Conservation (phyloP, 306 rosid species). For the Vigna unguiculata region DNA sequence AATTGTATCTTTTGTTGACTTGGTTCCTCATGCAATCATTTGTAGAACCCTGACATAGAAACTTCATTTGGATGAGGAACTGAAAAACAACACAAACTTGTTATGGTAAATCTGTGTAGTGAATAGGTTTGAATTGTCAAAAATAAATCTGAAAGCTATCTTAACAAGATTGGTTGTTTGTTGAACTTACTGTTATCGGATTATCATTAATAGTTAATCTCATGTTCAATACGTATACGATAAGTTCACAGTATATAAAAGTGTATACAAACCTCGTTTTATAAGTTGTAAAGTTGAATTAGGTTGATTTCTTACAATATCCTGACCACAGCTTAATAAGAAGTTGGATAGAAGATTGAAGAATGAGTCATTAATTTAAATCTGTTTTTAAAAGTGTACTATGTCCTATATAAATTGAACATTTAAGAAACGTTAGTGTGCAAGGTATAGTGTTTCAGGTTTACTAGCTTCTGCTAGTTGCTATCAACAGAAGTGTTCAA, state of each 20-base stretch:
- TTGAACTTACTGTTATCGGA: no score
- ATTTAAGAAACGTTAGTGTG: neutral
- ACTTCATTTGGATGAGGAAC: neutral
- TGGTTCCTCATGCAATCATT: neutral
- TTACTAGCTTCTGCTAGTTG: constrained; percentile 31
- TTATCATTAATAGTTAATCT: no score
- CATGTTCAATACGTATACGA: no score
- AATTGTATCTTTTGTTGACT: neutral
- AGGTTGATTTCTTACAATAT: neutral
- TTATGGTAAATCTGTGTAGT: neutral
- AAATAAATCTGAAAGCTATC: no score
- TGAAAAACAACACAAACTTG: neutral
- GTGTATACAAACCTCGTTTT: no score
- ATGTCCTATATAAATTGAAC: neutral
- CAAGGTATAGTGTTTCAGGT: constrained; percentile 7
- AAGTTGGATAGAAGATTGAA: constrained; percentile 8
- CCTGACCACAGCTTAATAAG: neutral
- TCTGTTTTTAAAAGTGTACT: neutral
- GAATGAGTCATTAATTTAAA: neutral
- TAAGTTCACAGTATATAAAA: no score
- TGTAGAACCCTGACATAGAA: neutral
- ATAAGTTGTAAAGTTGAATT: no score
- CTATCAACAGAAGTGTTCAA: constrained; percentile 11
- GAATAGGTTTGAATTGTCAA: no score
- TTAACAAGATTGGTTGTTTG: no score